These are phyloP conservation scores for Trichoderma sp. DNA, from an alignment of 2,329 filamentous ascomycete genomes.

Conservation along the genomic window DNA sequence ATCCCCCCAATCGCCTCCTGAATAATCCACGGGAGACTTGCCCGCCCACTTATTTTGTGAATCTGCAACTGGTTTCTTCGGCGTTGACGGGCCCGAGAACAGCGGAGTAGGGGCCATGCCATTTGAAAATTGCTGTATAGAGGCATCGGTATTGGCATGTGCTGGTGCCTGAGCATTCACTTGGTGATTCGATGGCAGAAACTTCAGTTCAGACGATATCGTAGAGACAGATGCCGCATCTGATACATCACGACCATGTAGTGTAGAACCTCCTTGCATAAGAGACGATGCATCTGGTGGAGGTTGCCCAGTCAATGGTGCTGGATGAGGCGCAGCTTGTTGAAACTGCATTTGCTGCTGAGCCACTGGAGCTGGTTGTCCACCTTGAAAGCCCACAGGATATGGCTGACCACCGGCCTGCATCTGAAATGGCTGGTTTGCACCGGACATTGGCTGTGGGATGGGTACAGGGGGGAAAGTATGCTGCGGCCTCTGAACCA, in stretches of 20 bases:
- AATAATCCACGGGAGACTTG: conserved; percentile 29
- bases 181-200: background rate
- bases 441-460: background rate
- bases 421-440: conserved; percentile 2
- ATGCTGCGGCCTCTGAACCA: background rate
- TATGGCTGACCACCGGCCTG: background rate
- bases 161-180: background rate
- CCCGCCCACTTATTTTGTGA: conserved; percentile 25
- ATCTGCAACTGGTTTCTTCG: background rate
- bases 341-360: background rate
- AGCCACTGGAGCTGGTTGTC: background rate
- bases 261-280: background rate
- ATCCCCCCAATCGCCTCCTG: conserved; percentile 30
- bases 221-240: background rate
- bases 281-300: background rate
- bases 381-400: conserved; percentile 12
- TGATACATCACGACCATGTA: background rate
- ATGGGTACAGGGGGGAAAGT: conserved; percentile 3
- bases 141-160: background rate
- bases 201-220: conserved; percentile 3
- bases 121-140: background rate
- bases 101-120: conserved; percentile 16
- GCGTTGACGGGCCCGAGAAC: background rate
- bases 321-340: background rate
- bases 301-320: background rate